Base-by-base conservation (phyloP, 75 land plant species). In the Pseudotsuga menziesii region DNA sequence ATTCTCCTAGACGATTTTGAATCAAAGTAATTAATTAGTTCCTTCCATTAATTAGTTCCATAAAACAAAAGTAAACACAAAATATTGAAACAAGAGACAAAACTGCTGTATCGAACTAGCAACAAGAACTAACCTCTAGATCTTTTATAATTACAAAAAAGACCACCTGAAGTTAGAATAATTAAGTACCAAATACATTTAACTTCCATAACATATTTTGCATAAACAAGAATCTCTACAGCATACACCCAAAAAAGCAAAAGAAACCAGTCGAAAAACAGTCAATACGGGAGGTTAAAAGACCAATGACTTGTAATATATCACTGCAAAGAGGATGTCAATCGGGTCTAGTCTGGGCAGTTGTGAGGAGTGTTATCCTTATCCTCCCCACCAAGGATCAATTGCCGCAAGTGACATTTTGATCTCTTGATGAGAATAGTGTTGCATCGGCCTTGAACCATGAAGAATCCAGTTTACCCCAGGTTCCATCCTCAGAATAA, bases 1-100 rank as follows among this genome's bases (percentile, higher is more conserved):
- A 79, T 79, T 57, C 80, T 75, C 80, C 80, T 79, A 67, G 72
- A 67, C 39, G 39, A 20, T 36, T 35, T 67, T 39, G 12, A 20
- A 17, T 36, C 6, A 39, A 67, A 39, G 12, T 61, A 7, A 44
- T 41, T 41, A 36, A 17, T 67, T n/a, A 67, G 72, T 39, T 6
- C 22, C 7, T 5, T 39, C 19, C 72, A 19, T 67, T 20, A n/a
- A n/a, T n/a, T n/a, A n/a, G 72, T 20, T 35, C 72, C 29, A 6
- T 15, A 16, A 39, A 22, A n/a, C n/a, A 67, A 67, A 41, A 39
- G 23, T 44, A 8, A 39, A 16, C 22, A 36, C 39, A 35, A 36
- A 48, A 39, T 6, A 39, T 4, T 63, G 17, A 63, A 63, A 29
- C 67, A 63, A 27, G 5, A 36, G 41, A 39, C 22, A 35, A 22